These are phyloP conservation scores for Coemansia interrupta DNA, from an alignment of 192 early-diverging fungal species.

Conservation along the genomic window DNA sequence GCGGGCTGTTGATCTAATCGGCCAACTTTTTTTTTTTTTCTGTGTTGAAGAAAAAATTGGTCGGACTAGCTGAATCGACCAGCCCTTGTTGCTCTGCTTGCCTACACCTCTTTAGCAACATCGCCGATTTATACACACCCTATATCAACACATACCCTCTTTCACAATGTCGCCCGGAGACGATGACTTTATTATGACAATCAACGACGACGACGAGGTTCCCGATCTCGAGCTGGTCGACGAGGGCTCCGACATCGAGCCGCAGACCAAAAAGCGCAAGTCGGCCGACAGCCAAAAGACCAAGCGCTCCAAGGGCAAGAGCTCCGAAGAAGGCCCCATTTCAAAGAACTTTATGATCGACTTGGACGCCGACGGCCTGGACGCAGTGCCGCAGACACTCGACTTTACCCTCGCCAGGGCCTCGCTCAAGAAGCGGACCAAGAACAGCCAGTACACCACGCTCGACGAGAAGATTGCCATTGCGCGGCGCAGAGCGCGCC, in stretches of 20 bases:
- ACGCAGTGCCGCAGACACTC: slow-evolving; percentile 63
- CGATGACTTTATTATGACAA: slow-evolving; percentile 70
- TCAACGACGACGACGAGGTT: slow-evolving; percentile 63
- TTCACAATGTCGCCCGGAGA: slow-evolving; percentile 19
- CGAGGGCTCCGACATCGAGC: slow-evolving; percentile 8
- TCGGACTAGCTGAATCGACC: no score
- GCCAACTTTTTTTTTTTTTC: slow-evolving; percentile 14
- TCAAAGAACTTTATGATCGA: slow-evolving; percentile 71
- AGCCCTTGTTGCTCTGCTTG: not conserved
- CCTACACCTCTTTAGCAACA: not conserved
- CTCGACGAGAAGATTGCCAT: slow-evolving; percentile 51
- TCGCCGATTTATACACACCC: not conserved
- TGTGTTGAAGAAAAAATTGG: not conserved
- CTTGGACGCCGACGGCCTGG: slow-evolving; percentile 63
- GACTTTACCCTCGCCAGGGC: slow-evolving; percentile 79
- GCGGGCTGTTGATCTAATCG: not conserved
- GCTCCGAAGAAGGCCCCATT: slow-evolving; percentile 9
- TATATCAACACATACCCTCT: slow-evolving; percentile 2
- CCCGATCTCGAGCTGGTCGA: slow-evolving; percentile 51
- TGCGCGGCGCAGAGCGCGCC: slow-evolving; percentile 17
- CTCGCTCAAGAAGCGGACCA: slow-evolving; percentile 62
- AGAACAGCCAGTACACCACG: slow-evolving; percentile 31
- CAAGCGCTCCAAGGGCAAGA: slow-evolving; percentile 8
- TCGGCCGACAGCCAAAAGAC: slow-evolving; percentile 7
- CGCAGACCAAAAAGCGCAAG: slow-evolving; percentile 17